Percentiles rank a stretch among this genome's conserved stretches.
Evolutionary conservation across 2,329 filamentous ascomycete genomes (phyloP).

Genomic region (Aphanoascus verrucosus): DNA sequence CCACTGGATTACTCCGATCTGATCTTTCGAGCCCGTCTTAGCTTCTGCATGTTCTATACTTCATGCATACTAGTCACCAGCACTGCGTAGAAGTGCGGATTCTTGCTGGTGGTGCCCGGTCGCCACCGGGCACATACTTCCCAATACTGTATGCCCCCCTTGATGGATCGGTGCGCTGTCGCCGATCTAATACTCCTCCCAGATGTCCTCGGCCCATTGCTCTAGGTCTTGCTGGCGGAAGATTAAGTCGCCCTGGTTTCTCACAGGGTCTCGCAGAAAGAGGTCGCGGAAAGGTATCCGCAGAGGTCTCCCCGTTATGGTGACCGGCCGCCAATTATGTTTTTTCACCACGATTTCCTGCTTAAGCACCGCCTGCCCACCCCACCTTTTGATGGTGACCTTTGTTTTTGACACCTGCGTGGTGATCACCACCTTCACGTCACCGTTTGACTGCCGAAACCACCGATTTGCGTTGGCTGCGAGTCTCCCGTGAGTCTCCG

Average conservation of each 20-base stretch:
- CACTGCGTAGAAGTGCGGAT: constrained; percentile 6
- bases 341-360: background rate
- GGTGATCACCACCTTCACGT: constrained; percentile 1
- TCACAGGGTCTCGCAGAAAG: constrained; percentile 3
- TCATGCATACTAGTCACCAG: constrained; percentile 5
- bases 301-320: constrained; percentile 1
- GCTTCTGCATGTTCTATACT: constrained; percentile 5
- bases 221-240: background rate
- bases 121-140: constrained; percentile 1
- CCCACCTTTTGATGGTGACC: constrained; percentile 2
- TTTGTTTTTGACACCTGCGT: background rate
- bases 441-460: background rate
- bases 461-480: too few species aligned
- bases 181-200: too few species aligned
- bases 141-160: constrained; percentile 4
- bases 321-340: background rate
- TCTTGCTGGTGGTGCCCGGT: constrained; percentile 5
- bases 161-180: too few species aligned
- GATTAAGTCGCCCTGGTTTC: constrained; percentile 4
- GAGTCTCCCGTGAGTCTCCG: too few species aligned
- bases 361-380: background rate
- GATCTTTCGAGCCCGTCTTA: constrained; percentile 3
- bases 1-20: too few species aligned
- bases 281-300: constrained; percentile 10
- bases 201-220: too few species aligned